Evolutionary conservation across 1,139 yeast species (phyloP), one percentile per base, ranked within the genome.

Genomic region (Taphrina deformans): DNA sequence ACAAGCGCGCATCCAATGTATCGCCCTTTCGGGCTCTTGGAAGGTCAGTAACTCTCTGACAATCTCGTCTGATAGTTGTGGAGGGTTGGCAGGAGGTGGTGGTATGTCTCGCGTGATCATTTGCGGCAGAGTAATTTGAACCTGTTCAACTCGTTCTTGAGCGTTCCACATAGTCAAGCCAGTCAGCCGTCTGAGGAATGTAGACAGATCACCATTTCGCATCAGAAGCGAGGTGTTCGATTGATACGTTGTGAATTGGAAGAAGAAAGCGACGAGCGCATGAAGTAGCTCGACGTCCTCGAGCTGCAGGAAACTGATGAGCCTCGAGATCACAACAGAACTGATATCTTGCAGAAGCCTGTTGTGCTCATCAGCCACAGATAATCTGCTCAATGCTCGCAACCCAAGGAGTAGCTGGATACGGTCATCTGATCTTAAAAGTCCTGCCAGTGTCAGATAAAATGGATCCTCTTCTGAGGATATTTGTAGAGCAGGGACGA

Each of bases 1-100:
- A 69, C 96, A 88, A 70, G 96, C 87, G 71, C 97, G 84, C 78
- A 93, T 68, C 99, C 99, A 93, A 14, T 91, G 83, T 1, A 97
- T 89, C 0, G 99, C 97, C 69, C 99, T 82, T 68, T 85, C 83
- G 0, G 99, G 99, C 75, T 93, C 99, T 6, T 86, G 83, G 69
- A 91, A 78, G 48, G 79, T 78, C 55, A 87, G 78, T 50, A 93
- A 81, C 55, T 87, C 84, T 18, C 80, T 78, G 69, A 85, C 83
- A 50, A 90, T 79, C n/a, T 81, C 82, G n/a, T 78, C 77, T 52
- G 87, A 80, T 52, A 92, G 78, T 21, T 75, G 77, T 1, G 96
- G 95, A 2, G 97, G 96, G 0, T 83, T 83, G 2, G 80, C 72
- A 3, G 85, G 80, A 41, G 79, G 75, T 1, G 77, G 77, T 33